Evolutionary conservation across 306 rosid genomes (phyloP), one percentile per base, ranked within the genome.

Genomic region (Vachellia collinsii): DNA sequence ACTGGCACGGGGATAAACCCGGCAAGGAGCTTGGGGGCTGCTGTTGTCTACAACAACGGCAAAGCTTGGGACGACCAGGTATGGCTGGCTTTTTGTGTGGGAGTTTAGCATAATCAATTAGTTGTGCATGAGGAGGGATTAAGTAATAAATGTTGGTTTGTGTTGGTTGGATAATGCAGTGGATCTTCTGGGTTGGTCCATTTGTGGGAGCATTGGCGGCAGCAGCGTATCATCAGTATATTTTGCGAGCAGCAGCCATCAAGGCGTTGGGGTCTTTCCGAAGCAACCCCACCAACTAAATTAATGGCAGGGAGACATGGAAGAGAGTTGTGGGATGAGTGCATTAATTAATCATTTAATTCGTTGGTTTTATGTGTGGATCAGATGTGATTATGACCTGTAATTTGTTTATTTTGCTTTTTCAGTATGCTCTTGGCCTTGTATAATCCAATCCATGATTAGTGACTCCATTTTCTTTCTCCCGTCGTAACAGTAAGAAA

Each of bases 121-220:
- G 7, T 16, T 54, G 11, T 17, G 20, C 19, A 3, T 53, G 22
- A 17, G 20, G 61, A 29, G 34, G 34, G 34, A 47, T 12, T 51
- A 16, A 50, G 20, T 5, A 16, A 17, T 17, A 13, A 48, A 42
- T 42, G 1, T 48, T 48, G n/a, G 19, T 14, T 17, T 29, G 56
- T 12, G n/a, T 41, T 4, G n/a, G 29, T 3, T 43, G 74, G 8
- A 3, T 70, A 29, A 29, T 29, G 38, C 44, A 90, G 92, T 91
- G 91, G 94, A 91, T 91, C 75, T 91, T 91, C 85, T 91, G 92
- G 94, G 92, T 87, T 17, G 92, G 94, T 7, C 94, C 94, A 6
- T 84, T 91, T 44, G 62, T 88, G 5, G 94, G 94, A 72, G 94
- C 92, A 3, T 65, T 86, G 70, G 90, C 85, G 0, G 94, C 94